These are phyloP conservation scores for Pholiota microspora DNA, from an alignment of 768 basidiomycete genomes.

Conservation along the genomic window DNA sequence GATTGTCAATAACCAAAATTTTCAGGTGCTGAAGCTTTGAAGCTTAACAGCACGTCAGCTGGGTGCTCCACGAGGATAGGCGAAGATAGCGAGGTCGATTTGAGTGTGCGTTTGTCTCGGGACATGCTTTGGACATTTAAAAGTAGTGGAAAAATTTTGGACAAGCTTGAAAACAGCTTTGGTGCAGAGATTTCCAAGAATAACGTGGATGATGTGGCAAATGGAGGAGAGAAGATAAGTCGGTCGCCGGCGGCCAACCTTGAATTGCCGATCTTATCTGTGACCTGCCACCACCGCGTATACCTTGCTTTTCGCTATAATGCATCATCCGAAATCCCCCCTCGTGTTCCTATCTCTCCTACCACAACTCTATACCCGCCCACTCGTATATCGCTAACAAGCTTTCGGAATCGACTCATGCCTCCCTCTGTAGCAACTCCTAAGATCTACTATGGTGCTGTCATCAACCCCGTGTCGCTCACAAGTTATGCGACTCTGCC, in stretches of 20 bases:
- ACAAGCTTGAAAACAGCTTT: too few species aligned
- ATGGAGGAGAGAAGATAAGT: too few species aligned
- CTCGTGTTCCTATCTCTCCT: not conserved
- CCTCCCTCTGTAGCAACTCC: not conserved
- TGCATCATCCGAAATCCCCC: not conserved
- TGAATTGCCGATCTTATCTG: conserved; percentile 6
- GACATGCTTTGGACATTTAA: too few species aligned
- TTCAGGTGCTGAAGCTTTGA: too few species aligned
- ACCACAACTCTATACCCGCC: not conserved
- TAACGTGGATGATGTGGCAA: too few species aligned
- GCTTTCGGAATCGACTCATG: not conserved
- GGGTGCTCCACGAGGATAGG: too few species aligned
- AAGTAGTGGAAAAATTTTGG: too few species aligned
- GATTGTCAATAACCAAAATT: too few species aligned
- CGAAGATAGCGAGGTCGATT: too few species aligned
- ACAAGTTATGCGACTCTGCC: conserved; percentile 45
- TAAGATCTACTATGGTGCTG: conserved; percentile 49
- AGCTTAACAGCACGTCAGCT: too few species aligned
- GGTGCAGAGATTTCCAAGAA: too few species aligned
- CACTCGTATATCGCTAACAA: not conserved
- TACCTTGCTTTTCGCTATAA: conserved; percentile 4
- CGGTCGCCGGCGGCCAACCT: not conserved
- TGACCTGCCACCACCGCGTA: conserved; percentile 1
- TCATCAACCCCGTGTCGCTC: conserved; percentile 51
- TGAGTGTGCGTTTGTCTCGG: too few species aligned